Evolutionary conservation across 768 basidiomycete species (phyloP).

Genomic region (Lanmaoa pseudosensibilis): DNA sequence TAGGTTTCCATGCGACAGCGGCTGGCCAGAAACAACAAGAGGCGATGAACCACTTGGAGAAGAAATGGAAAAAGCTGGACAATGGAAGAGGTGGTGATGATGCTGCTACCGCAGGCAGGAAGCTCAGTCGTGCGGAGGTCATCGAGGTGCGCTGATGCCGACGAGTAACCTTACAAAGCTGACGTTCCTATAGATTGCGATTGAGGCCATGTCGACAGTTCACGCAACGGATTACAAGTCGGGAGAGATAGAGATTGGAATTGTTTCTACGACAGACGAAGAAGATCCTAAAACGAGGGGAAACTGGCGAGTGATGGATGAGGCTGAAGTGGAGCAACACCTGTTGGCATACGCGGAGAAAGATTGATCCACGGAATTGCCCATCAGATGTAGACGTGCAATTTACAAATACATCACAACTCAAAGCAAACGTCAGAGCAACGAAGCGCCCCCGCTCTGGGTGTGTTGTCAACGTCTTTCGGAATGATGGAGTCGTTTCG

Average conservation of each 20-base stretch:
- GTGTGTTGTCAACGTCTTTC: conserved; percentile 1
- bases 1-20: conserved; percentile 96
- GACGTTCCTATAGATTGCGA: conserved; percentile 65
- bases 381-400: neutral
- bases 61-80: conserved; percentile 96
- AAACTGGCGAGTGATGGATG: conserved; percentile 75
- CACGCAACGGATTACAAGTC: conserved; percentile 96
- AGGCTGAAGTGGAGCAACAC: conserved; percentile 76
- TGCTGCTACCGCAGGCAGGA: conserved; percentile 70
- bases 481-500: neutral
- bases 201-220: conserved; percentile 91
- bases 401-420: too few relatives aligned
- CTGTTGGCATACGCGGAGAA: conserved; percentile 88
- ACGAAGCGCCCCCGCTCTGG: conserved; percentile 67
- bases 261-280: conserved; percentile 74
- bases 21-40: conserved; percentile 98
- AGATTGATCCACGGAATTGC: conserved; percentile 52
- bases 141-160: conserved; percentile 69
- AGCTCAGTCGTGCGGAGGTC: conserved; percentile 71
- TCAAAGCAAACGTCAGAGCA: conserved; percentile 30
- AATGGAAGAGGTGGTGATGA: conserved; percentile 78
- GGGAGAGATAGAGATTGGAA: conserved; percentile 93
- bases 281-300: conserved; percentile 74
- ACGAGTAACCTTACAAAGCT: neutral
- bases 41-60: conserved; percentile 97